Evolutionary conservation across 345 rosid genomes (phyloP).

Genomic region (Toxicodendron radicans): DNA sequence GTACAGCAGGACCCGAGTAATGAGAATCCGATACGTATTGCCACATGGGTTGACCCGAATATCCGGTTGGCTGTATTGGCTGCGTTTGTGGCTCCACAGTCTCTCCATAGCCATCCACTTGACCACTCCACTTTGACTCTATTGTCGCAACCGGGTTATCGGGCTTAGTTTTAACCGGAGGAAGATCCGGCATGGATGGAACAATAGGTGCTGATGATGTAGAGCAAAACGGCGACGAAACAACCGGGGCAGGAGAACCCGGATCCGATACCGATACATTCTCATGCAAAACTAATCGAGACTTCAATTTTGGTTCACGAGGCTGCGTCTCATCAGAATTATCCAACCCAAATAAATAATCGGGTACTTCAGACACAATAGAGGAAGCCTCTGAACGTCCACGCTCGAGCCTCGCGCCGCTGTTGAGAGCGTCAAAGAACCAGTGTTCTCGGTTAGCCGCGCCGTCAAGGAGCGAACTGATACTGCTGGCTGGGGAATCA

Average conservation of each 20-base stretch:
- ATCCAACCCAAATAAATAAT: constrained; percentile 86
- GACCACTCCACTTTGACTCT: constrained; percentile 28
- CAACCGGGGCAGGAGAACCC: constrained; percentile 79
- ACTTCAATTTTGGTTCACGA: constrained; percentile 54
- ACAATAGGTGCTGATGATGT: constrained; percentile 56
- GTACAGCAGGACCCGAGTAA: constrained; percentile 49
- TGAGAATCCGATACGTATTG: constrained; percentile 55
- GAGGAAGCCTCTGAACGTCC: constrained; percentile 87
- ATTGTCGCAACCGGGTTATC: constrained; percentile 40
- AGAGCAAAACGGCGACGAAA: constrained; percentile 70
- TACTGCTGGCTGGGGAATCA: constrained; percentile 68
- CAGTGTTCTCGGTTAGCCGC: constrained; percentile 83
- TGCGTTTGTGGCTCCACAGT: constrained; percentile 36
- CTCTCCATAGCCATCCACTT: constrained; percentile 21
- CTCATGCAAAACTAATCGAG: constrained; percentile 46
- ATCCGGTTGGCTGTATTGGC: constrained; percentile 24
- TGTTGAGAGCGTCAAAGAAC: constrained; percentile 86
- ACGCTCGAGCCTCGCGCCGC: constrained; percentile 60
- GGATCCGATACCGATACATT: constrained; percentile 70
- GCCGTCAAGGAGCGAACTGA: constrained; percentile 83
- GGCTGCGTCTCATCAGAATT: constrained; percentile 58
- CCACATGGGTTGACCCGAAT: constrained; percentile 55
- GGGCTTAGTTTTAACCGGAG: constrained; percentile 64
- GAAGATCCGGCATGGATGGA: constrained; percentile 66
- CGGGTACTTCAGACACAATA: constrained; percentile 82